phyloP scores from a whole-genome alignment of 306 rosid genomes.

The Quercus mongolica region DNA sequence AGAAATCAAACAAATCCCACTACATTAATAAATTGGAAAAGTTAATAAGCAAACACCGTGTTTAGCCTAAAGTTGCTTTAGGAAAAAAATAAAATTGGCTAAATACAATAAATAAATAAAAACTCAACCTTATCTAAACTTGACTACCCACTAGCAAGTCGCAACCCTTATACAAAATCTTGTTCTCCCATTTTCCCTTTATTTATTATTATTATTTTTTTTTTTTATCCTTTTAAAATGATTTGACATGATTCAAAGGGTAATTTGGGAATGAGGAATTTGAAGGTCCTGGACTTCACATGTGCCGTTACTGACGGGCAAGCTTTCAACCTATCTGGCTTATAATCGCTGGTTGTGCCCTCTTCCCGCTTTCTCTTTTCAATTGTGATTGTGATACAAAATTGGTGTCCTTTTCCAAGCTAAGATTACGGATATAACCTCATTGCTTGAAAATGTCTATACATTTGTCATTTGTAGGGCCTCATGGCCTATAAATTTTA shows the following conservation, averaged over 20 bases:
- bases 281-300: slow-evolving; percentile 55
- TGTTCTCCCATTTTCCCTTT: slow-evolving; percentile 19
- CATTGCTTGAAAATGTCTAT: slow-evolving; percentile 11
- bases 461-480: background rate
- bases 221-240: background rate
- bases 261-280: slow-evolving; percentile 20
- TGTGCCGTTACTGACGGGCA: slow-evolving; percentile 75
- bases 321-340: slow-evolving; percentile 61
- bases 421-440: slow-evolving; percentile 33
- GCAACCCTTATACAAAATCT: background rate
- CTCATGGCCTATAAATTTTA: slow-evolving; percentile 13
- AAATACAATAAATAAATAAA: background rate
- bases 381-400: slow-evolving; percentile 27
- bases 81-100: background rate
- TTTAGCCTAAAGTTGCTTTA: no score
- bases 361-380: slow-evolving; percentile 44
- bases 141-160: no score
- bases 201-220: background rate
- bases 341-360: slow-evolving; percentile 41
- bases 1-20: no score
- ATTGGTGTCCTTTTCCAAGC: slow-evolving; percentile 2
- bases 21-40: no score
- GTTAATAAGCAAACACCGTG: no score
- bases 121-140: no score
- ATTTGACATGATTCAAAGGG: slow-evolving; percentile 21